phyloP scores from a whole-genome alignment of 495 filamentous ascomycete species.

The Oleoguttula mirabilis region DNA sequence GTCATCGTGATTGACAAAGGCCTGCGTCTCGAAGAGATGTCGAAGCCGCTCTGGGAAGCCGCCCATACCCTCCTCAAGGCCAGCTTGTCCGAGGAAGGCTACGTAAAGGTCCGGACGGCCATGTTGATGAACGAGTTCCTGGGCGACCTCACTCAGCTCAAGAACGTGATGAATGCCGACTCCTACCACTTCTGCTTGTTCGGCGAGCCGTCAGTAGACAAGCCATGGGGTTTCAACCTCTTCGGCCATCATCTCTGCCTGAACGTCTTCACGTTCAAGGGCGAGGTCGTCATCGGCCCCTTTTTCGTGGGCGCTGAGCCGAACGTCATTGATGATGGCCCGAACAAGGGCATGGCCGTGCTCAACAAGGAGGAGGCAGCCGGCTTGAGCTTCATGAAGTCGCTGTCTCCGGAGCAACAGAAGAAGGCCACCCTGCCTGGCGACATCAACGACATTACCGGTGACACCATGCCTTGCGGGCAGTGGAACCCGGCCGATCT shows the following conservation, averaged over 20 bases:
- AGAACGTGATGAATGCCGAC: slow-evolving; percentile 55
- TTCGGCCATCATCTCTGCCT: slow-evolving; percentile 70
- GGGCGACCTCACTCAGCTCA: slow-evolving; percentile 50
- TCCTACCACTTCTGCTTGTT: slow-evolving; percentile 66
- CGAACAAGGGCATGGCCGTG: slow-evolving; percentile 47
- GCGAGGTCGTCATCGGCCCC: slow-evolving; percentile 52
- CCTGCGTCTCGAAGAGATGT: slow-evolving; percentile 51
- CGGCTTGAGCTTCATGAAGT: slow-evolving; percentile 57
- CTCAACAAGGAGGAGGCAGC: slow-evolving; percentile 52
- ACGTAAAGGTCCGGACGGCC: slow-evolving; percentile 53
- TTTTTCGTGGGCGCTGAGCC: slow-evolving; percentile 72
- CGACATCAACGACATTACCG: slow-evolving; percentile 32
- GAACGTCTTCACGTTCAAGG: slow-evolving; percentile 48
- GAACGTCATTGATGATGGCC: slow-evolving; percentile 55
- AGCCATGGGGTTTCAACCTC: slow-evolving; percentile 60
- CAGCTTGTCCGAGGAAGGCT: slow-evolving; percentile 55
- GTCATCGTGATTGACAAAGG: slow-evolving; percentile 39
- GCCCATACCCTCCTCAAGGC: slow-evolving; percentile 42
- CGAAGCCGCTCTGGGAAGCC: slow-evolving; percentile 31
- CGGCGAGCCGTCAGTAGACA: slow-evolving; percentile 36
- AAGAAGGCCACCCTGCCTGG: slow-evolving; percentile 53
- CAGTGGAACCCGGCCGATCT: slow-evolving; percentile 19
- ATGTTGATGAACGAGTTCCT: slow-evolving; percentile 74
- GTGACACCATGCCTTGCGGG: slow-evolving; percentile 13
- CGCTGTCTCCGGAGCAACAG: slow-evolving; percentile 38